phyloP scores from a whole-genome alignment of 257 asterid genomes.

The Ligustrum vulgare region DNA sequence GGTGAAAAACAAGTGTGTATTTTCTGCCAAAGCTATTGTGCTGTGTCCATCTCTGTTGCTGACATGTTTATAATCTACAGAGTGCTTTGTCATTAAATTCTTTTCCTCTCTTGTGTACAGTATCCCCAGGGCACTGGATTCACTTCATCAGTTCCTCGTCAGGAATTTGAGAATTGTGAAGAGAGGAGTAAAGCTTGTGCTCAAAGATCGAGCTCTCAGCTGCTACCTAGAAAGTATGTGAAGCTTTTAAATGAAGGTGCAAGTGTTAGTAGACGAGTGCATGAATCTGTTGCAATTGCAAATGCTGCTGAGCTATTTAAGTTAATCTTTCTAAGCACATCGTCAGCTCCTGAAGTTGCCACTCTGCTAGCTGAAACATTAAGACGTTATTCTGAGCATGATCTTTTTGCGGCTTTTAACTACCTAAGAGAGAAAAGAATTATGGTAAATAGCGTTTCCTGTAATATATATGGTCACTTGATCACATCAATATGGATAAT shows the following conservation, averaged over 20 bases:
- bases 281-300: slow-evolving; percentile 85
- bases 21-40: slow-evolving; percentile 5
- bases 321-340: slow-evolving; percentile 79
- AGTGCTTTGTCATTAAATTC: slow-evolving; percentile 18
- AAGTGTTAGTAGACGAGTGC: slow-evolving; percentile 46
- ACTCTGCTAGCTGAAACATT: slow-evolving; percentile 78
- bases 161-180: slow-evolving; percentile 43
- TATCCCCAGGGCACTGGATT: slow-evolving; percentile 19
- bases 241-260: slow-evolving; percentile 50
- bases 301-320: slow-evolving; percentile 96
- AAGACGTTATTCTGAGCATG: slow-evolving; percentile 93
- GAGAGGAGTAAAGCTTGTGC: slow-evolving; percentile 45
- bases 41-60: slow-evolving; percentile 20
- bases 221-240: slow-evolving; percentile 47
- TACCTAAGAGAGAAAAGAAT: slow-evolving; percentile 83
- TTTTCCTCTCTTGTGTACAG: slow-evolving; percentile 30
- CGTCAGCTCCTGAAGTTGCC: slow-evolving; percentile 70
- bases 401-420: slow-evolving; percentile 92
- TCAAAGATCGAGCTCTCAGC: slow-evolving; percentile 49
- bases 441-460: slow-evolving; percentile 55
- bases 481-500: slow-evolving; percentile 1
- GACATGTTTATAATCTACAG: not conserved
- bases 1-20: slow-evolving; percentile 10
- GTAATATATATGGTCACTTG: slow-evolving; percentile 13
- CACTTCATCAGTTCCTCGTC: slow-evolving; percentile 33